Percentiles rank a stretch among this genome's conserved stretches.
phyloP scores from a whole-genome alignment of 306 rosid genomes.

The Rubus parviflorus region DNA sequence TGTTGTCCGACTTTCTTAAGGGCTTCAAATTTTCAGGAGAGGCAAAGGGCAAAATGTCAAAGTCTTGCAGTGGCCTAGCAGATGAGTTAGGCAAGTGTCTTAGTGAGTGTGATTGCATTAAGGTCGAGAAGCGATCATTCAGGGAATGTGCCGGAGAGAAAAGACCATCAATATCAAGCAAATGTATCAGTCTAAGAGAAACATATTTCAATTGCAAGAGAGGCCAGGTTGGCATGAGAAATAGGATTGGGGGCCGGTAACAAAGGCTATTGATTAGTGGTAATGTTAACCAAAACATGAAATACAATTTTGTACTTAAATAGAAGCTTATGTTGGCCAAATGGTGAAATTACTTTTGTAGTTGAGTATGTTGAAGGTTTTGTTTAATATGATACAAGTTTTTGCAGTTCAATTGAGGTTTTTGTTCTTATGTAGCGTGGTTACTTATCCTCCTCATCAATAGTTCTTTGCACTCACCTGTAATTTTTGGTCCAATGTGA shows the following conservation, averaged over 20 bases:
- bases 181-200: constrained; percentile 90
- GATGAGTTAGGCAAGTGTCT: constrained; percentile 83
- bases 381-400: background rate
- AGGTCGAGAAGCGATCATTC: constrained; percentile 74
- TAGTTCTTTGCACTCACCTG: too few relatives aligned
- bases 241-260: constrained; percentile 56
- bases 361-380: background rate
- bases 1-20: too few relatives aligned
- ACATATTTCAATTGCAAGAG: constrained; percentile 98
- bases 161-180: constrained; percentile 80
- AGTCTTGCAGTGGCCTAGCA: constrained; percentile 94
- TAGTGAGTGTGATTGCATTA: constrained; percentile 82
- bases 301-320: background rate
- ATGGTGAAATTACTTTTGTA: background rate
- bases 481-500: too few relatives aligned
- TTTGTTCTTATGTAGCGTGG: background rate
- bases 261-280: constrained; percentile 43
- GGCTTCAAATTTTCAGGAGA: constrained; percentile 10
- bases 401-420: background rate
- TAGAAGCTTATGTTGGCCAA: background rate
- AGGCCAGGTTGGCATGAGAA: constrained; percentile 79
- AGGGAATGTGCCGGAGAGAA: constrained; percentile 86
- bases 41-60: constrained; percentile 51
- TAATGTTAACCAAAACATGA: background rate
- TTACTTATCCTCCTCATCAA: too few relatives aligned